These are phyloP conservation scores for Quercus ilex DNA, from an alignment of 306 rosid species.

Conservation along the genomic window DNA sequence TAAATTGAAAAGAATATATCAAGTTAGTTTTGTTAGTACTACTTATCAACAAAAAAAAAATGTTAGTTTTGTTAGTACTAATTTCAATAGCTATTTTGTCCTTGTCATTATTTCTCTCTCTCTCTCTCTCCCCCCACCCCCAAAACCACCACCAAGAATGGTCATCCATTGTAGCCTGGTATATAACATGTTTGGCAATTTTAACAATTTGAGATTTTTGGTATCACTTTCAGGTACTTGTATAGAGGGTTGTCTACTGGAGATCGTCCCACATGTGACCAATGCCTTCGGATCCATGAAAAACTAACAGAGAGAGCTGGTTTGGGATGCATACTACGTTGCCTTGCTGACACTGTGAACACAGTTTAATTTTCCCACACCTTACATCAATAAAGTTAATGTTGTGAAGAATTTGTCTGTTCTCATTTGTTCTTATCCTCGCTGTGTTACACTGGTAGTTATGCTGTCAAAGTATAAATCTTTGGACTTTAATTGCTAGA, in stretches of 20 bases:
- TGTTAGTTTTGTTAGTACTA: no score
- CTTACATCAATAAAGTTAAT: background rate
- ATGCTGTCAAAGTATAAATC: background rate
- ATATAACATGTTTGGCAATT: background rate
- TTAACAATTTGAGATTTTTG: background rate
- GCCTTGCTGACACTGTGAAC: constrained; percentile 80
- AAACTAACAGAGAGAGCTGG: constrained; percentile 91
- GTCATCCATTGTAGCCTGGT: background rate
- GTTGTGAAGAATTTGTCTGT: background rate
- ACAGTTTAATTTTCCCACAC: constrained; percentile 53
- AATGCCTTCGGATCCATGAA: constrained; percentile 87
- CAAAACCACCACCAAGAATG: no score
- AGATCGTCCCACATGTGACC: constrained; percentile 95
- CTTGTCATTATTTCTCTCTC: no score
- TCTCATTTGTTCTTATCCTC: constrained; percentile 1
- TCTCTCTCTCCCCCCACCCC: no score
- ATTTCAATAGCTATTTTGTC: no score
- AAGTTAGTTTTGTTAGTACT: no score
- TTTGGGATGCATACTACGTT: constrained; percentile 87
- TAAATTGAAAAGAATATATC: no score
- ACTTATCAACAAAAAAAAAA: no score
- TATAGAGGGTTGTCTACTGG: constrained; percentile 94
- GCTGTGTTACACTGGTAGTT: background rate
- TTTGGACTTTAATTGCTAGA: background rate
- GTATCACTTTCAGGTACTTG: constrained; percentile 60